phyloP scores from a whole-genome alignment of 257 asterid genomes.

The Solanum tarapatanum region DNA sequence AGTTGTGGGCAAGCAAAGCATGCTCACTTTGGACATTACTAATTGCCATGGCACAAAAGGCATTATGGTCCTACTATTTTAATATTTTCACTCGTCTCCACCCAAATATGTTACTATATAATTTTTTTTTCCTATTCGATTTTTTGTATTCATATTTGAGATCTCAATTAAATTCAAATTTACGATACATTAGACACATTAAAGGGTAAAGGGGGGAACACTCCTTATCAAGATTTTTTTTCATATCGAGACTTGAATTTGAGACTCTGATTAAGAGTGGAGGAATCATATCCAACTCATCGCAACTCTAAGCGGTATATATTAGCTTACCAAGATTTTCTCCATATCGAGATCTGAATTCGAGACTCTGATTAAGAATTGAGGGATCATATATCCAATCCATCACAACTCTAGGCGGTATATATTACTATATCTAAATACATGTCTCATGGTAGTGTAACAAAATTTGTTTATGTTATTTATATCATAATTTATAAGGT shows the following conservation, averaged over 20 bases:
- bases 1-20: slow-evolving; percentile 4
- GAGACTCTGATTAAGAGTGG: neutral
- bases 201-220: neutral
- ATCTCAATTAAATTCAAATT: neutral
- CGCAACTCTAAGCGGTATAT: neutral
- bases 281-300: neutral
- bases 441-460: neutral
- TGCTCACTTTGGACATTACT: neutral
- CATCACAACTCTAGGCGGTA: too few species aligned
- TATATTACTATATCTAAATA: neutral
- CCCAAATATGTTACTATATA: neutral
- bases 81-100: neutral
- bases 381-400: neutral
- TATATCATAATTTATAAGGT: neutral
- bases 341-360: neutral
- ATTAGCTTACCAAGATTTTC: neutral
- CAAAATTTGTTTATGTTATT: neutral
- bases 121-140: neutral
- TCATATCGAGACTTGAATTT: neutral
- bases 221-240: neutral
- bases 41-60: neutral
- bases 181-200: accelerated
- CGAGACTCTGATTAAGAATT: too few species aligned
- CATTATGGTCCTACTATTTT: neutral
- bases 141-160: accelerated